Conservation (phyloP, 2,329 filamentous ascomycete species). For the Apiospora aurea region DNA sequence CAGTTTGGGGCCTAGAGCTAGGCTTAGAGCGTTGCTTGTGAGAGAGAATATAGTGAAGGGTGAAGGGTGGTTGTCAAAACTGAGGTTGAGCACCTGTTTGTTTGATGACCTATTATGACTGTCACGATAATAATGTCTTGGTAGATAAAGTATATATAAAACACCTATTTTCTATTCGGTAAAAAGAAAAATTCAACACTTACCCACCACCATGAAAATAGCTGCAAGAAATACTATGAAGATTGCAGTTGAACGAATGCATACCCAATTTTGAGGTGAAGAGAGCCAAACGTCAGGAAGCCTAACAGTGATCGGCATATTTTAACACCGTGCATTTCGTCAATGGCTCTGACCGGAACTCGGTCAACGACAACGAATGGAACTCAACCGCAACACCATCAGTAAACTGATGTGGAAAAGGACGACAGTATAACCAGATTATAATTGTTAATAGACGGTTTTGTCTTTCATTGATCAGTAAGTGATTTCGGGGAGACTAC, state of each 20-base stretch:
- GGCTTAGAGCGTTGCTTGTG: background rate
- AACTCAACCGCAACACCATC: background rate
- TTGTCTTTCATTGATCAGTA: background rate
- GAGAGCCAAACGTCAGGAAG: no score
- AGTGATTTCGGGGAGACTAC: background rate
- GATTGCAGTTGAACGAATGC: no score
- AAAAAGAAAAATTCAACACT: background rate
- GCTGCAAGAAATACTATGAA: background rate
- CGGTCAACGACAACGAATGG: background rate
- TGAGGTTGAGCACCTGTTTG: background rate
- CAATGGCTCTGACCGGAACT: background rate
- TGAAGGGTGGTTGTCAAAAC: constrained; percentile 2
- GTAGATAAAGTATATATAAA: background rate
- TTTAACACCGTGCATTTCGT: background rate
- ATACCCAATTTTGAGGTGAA: background rate
- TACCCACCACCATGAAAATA: background rate
- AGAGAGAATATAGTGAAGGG: background rate
- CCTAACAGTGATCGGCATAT: background rate
- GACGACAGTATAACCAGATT: background rate
- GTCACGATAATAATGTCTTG: constrained; percentile 20
- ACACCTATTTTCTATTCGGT: background rate
- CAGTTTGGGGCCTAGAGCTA: constrained; percentile 31
- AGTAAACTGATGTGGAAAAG: background rate
- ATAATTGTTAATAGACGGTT: background rate
- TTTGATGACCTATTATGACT: constrained; percentile 16